Evolutionary conservation across 2,329 filamentous ascomycete genomes (phyloP).

Genomic region (Verticillium nonalfalfae): DNA sequence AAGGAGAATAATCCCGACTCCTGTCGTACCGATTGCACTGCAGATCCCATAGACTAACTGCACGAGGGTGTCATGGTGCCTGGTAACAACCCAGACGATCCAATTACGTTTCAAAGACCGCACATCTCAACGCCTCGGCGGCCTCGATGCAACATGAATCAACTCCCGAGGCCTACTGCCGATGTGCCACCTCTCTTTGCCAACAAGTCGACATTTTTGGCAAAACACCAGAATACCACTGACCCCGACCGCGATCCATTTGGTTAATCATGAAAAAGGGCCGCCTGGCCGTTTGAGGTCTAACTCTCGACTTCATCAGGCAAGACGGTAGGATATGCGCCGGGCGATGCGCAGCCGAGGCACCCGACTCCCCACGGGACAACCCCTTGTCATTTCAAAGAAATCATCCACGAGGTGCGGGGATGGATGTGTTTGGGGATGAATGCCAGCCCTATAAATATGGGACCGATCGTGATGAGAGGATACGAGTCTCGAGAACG

Average conservation of each 20-base stretch:
- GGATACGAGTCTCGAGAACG: background rate
- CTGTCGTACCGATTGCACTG: no score
- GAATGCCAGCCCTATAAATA: background rate
- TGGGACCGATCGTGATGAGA: background rate
- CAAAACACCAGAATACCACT: background rate
- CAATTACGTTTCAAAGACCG: background rate
- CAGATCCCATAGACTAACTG: background rate
- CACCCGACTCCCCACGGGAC: background rate
- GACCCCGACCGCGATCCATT: background rate
- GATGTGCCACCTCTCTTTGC: background rate
- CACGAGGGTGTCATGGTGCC: background rate
- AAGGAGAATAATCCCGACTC: no score
- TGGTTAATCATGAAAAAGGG: background rate
- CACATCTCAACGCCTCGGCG: background rate
- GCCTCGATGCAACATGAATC: background rate
- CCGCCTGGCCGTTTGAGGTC: background rate
- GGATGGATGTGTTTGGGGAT: background rate
- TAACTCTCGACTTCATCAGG: background rate
- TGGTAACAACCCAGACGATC: background rate
- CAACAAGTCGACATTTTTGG: background rate
- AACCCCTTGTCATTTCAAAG: background rate
- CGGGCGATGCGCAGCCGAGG: background rate
- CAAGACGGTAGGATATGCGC: background rate
- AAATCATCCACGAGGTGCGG: background rate
- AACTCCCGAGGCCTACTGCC: background rate